Percentiles rank a stretch among this genome's conserved stretches.
These are phyloP conservation scores for Suillus sp. DNA, from an alignment of 768 basidiomycete genomes.

Conservation along the genomic window DNA sequence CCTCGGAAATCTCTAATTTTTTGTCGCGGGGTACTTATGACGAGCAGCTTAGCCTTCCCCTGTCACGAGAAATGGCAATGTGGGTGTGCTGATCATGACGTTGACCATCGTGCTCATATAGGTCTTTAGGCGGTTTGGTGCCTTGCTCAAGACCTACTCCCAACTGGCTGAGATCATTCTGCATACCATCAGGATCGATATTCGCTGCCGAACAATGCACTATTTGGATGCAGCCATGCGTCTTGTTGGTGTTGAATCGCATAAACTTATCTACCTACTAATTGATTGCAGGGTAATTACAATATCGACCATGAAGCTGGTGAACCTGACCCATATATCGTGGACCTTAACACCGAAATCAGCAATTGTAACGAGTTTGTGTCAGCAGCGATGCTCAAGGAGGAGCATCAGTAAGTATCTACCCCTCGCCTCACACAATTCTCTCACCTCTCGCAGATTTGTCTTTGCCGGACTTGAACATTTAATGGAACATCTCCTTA, in stretches of 20 bases:
- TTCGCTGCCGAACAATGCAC: conserved; percentile 82
- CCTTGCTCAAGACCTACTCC: conserved; percentile 86
- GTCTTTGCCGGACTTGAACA: conserved; percentile 83
- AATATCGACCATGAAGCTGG: conserved; percentile 76
- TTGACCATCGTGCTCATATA: conserved; percentile 14
- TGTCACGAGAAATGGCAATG: conserved; percentile 90
- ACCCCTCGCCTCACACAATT: neutral
- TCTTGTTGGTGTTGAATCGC: conserved; percentile 49
- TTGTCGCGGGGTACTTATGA: conserved; percentile 39
- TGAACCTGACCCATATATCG: conserved; percentile 90
- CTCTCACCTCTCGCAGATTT: conserved; percentile 55
- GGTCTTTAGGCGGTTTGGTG: conserved; percentile 78
- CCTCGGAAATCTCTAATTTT: conserved; percentile 50
- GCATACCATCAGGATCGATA: conserved; percentile 83
- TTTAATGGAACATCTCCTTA: conserved; percentile 82
- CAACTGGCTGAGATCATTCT: conserved; percentile 87
- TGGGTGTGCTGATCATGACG: conserved; percentile 42
- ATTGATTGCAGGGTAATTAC: conserved; percentile 72
- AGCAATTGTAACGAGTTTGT: conserved; percentile 74
- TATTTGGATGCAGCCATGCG: conserved; percentile 80
- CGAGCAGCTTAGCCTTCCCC: conserved; percentile 65
- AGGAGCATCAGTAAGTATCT: conserved; percentile 64
- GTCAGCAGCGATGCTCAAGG: conserved; percentile 58
- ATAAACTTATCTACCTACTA: conserved; percentile 13
- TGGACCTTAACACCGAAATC: conserved; percentile 83